Evolutionary conservation across 345 rosid genomes (phyloP), one percentile per base, ranked within the genome.

Genomic region (Barbarea vulgaris): DNA sequence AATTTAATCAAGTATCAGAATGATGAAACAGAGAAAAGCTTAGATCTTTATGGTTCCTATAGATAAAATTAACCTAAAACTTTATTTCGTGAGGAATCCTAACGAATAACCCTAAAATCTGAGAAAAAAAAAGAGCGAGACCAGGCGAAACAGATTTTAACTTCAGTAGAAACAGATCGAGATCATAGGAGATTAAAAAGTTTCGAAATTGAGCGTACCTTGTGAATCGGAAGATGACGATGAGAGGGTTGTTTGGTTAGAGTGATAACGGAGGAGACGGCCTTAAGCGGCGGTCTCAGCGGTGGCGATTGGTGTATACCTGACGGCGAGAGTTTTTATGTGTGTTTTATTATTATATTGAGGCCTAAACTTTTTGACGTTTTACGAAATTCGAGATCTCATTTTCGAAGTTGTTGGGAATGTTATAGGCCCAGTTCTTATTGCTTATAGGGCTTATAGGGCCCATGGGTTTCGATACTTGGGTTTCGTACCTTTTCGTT

Each of bases 221-320:
- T n/a, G 51, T 11, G n/a, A 59, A 62, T 54, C 70, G 55, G 73
- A 27, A 36, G 8, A 22, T 21, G 31, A 10, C 0, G 39, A 51
- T 25, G 48, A 51, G 47, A n/a, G 52, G 30, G 25, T 24, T 21
- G 61, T 4, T 55, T 7, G 25, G 59, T 69, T 22, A 31, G 8
- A 36, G 58, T 18, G 52, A 34, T 30, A 22, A 19, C 57, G 70
- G 70, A 64, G 67, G 76, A 70, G 76, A 70, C 80, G 72, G 76
- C 76, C 67, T 19, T 47, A 33, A 11, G 71, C 67, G 76, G 70
- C 81, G 65, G 76, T 73, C 58, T 48, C 70, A 63, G 47, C 66
- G 78, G 74, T 52, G 74, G 78, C 64, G 60, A 53, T 67, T 3
- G 22, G n/a, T 27, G 31, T 34, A 25, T 39, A 14, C 27, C 61